These are phyloP conservation scores for Dendrobium chrysotoxum DNA, from an alignment of 106 monocot species.

Conservation along the genomic window DNA sequence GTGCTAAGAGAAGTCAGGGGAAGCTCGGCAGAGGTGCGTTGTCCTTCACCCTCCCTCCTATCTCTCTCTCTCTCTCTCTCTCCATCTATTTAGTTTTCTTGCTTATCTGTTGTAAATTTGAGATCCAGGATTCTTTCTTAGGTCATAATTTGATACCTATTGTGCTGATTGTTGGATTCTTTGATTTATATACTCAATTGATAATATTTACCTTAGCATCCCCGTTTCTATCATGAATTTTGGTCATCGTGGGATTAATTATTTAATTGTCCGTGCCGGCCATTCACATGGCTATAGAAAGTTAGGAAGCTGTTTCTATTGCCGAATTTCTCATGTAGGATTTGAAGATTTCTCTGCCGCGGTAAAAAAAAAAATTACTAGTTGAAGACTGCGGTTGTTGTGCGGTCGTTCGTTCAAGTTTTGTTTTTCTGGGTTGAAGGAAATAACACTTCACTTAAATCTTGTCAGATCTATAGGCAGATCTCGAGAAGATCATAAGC, in stretches of 20 bases:
- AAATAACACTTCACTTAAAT: too few relatives aligned
- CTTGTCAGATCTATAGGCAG: too few relatives aligned
- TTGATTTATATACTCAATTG: not conserved
- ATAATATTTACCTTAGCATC: not conserved
- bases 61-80: too few relatives aligned
- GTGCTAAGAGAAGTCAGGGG: conserved; percentile 16
- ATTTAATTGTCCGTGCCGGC: not conserved
- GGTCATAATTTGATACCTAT: not conserved
- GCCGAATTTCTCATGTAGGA: too few relatives aligned
- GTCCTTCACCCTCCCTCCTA: not conserved
- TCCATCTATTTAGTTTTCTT: not conserved
- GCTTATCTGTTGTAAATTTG: not conserved
- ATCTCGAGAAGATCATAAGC: too few relatives aligned
- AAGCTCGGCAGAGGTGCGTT: conserved; percentile 25
- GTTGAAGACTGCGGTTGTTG: too few relatives aligned
- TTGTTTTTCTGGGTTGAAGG: too few relatives aligned
- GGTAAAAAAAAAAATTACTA: too few relatives aligned
- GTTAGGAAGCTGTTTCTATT: too few relatives aligned
- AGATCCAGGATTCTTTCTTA: not conserved
- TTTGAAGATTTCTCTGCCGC: too few relatives aligned
- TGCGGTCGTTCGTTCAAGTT: too few relatives aligned
- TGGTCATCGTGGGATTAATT: not conserved
- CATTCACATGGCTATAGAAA: too few relatives aligned
- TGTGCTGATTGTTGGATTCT: not conserved
- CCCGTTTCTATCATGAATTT: not conserved